A percentile compares a stretch with the other conserved stretches of the same genome.
Conservation (phyloP, 2,329 filamentous ascomycete genomes). For the Aspergillus felis region DNA sequence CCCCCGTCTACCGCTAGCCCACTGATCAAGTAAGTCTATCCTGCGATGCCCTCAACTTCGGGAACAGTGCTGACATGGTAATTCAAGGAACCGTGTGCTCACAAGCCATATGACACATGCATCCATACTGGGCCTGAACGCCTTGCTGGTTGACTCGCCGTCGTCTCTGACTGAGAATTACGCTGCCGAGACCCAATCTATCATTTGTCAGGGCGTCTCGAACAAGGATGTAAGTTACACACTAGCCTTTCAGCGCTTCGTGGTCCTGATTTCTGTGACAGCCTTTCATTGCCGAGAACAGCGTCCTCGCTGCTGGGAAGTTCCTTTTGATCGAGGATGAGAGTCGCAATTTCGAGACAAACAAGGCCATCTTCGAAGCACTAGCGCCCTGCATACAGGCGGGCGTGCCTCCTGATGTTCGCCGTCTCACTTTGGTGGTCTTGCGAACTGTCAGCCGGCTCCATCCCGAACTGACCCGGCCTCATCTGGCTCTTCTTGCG, state of each 20-base stretch:
- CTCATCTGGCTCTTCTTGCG: conserved; percentile 75
- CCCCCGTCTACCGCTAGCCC: conserved; percentile 63
- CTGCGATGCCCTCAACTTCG: neutral
- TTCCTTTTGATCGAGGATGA: conserved; percentile 66
- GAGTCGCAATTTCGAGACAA: conserved; percentile 65
- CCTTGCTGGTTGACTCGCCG: conserved; percentile 77
- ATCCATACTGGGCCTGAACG: conserved; percentile 82
- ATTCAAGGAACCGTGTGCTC: conserved; percentile 69
- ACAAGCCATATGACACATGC: conserved; percentile 70
- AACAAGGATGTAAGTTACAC: conserved; percentile 64
- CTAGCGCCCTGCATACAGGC: conserved; percentile 72
- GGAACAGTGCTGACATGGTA: conserved; percentile 32
- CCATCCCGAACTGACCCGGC: conserved; percentile 74
- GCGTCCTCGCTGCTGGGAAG: conserved; percentile 84
- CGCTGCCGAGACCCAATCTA: conserved; percentile 68
- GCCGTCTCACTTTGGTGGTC: conserved; percentile 81
- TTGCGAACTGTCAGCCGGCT: conserved; percentile 78
- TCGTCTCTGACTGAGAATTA: conserved; percentile 64
- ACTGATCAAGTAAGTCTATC: conserved; percentile 51
- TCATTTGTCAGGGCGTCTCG: conserved; percentile 74
- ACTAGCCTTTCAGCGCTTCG: neutral
- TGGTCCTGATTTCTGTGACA: conserved; percentile 34
- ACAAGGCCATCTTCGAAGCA: conserved; percentile 74
- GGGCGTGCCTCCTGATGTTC: conserved; percentile 74
- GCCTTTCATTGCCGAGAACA: conserved; percentile 84